Conservation (phyloP, 179 eudicot species). For the Silene vulgaris region DNA sequence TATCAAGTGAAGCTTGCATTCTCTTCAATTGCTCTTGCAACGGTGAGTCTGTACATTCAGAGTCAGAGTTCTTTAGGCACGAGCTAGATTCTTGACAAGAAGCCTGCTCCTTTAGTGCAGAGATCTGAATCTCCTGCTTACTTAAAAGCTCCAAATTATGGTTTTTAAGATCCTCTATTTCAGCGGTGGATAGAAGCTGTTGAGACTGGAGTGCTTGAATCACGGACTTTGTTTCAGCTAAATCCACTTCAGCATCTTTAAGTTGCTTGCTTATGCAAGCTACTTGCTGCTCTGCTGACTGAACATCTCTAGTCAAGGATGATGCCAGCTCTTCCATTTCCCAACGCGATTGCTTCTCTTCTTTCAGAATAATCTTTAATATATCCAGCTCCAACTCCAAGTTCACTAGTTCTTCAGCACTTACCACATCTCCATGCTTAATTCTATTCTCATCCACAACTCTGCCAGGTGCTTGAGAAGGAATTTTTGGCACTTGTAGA, state of each 20-base stretch:
- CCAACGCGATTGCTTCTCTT: slow-evolving; percentile 54
- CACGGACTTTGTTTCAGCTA: slow-evolving; percentile 58
- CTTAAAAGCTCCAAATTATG: slow-evolving; percentile 42
- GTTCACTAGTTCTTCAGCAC: slow-evolving; percentile 54
- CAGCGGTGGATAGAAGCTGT: slow-evolving; percentile 52
- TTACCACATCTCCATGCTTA: slow-evolving; percentile 22
- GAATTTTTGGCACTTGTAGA: slow-evolving; percentile 34
- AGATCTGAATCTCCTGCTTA: slow-evolving; percentile 53
- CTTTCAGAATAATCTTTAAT: slow-evolving; percentile 65
- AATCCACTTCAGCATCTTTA: slow-evolving; percentile 51
- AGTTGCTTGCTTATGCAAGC: slow-evolving; percentile 37
- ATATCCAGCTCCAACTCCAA: slow-evolving; percentile 83
- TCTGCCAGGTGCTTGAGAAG: slow-evolving; percentile 25
- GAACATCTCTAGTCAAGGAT: slow-evolving; percentile 45
- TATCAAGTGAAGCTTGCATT: slow-evolving; percentile 91
- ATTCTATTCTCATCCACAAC: slow-evolving; percentile 20
- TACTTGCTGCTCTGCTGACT: slow-evolving; percentile 45
- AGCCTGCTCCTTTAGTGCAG: slow-evolving; percentile 42
- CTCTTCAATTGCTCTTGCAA: slow-evolving; percentile 60
- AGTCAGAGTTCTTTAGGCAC: slow-evolving; percentile 23
- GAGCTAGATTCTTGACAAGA: slow-evolving; percentile 31
- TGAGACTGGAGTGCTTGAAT: slow-evolving; percentile 83
- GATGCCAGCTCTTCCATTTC: slow-evolving; percentile 41
- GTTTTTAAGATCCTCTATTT: slow-evolving; percentile 66
- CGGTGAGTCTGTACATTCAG: slow-evolving; percentile 44